phyloP scores from a whole-genome alignment of 2,329 filamentous ascomycete genomes.

The Xylariaceae sp. region DNA sequence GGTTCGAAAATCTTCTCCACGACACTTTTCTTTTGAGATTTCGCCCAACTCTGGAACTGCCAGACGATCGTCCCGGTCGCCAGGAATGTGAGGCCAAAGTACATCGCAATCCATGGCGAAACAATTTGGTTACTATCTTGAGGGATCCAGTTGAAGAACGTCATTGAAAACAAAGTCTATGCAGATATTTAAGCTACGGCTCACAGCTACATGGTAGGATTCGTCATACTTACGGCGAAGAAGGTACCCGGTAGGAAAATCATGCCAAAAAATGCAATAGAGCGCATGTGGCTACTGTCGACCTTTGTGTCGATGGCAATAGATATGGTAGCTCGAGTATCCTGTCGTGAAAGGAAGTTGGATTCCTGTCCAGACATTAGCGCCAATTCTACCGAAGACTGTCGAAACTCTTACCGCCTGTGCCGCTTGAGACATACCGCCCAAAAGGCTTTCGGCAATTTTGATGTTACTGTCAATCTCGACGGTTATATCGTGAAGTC shows the following conservation, averaged over 20 bases:
- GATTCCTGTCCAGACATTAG: conserved; percentile 15
- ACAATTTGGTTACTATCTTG: conserved; percentile 11
- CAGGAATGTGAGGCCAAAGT: conserved; percentile 10
- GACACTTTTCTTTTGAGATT: not conserved
- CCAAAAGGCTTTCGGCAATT: conserved; percentile 10
- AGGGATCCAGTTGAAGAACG: conserved; percentile 21
- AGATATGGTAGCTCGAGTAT: conserved; percentile 11
- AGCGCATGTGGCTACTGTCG: conserved; percentile 21
- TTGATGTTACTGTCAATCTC: conserved; percentile 16
- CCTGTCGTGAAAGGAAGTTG: conserved; percentile 17
- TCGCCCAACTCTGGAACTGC: conserved; percentile 4
- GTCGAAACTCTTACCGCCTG: conserved; percentile 16
- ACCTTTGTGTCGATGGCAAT: conserved; percentile 17
- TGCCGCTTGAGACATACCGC: conserved; percentile 12
- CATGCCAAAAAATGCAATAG: conserved; percentile 17
- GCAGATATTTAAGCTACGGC: not conserved
- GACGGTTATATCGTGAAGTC: conserved; percentile 15
- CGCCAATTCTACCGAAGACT: not conserved
- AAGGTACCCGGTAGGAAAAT: conserved; percentile 23
- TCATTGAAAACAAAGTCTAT: conserved; percentile 21
- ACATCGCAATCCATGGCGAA: conserved; percentile 20
- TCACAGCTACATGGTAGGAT: not conserved
- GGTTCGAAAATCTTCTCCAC: too few species aligned
- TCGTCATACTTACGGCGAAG: conserved; percentile 17
- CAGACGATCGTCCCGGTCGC: conserved; percentile 10